phyloP scores from a whole-genome alignment of 352 stramenopile species.

The Phytopythium montanum region DNA sequence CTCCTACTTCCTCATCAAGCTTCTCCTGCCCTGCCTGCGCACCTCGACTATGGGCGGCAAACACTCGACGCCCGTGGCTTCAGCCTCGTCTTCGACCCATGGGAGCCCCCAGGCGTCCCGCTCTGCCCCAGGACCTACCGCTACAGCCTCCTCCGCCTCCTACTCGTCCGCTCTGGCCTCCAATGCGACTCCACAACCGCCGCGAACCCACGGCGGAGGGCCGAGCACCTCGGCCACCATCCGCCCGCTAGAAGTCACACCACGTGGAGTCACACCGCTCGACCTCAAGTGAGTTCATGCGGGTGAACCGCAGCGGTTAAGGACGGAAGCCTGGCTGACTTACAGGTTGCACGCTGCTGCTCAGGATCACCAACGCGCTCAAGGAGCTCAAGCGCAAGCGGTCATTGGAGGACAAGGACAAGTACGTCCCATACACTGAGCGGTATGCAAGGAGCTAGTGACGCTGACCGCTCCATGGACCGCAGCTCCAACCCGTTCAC shows the following conservation, averaged over 20 bases:
- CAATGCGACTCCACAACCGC: not conserved
- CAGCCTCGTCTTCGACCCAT: slow-evolving; percentile 11
- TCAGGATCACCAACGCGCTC: slow-evolving; percentile 76
- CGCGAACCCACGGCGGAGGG: slow-evolving; percentile 14
- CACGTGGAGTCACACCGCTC: slow-evolving; percentile 32
- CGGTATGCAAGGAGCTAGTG: not conserved
- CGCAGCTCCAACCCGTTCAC: slow-evolving; percentile 59
- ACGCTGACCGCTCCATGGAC: not conserved
- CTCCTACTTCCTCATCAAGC: not conserved
- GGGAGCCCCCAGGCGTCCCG: not conserved
- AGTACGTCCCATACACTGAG: slow-evolving; percentile 25
- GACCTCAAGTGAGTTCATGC: slow-evolving; percentile 62
- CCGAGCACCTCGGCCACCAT: slow-evolving; percentile 40
- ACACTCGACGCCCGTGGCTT: slow-evolving; percentile 50
- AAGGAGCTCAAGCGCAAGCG: slow-evolving; percentile 67
- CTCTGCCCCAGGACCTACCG: not conserved
- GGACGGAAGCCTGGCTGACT: not conserved
- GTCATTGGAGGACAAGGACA: slow-evolving; percentile 37
- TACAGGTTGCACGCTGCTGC: not conserved
- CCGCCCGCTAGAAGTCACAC: slow-evolving; percentile 35
- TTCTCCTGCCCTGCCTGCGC: not conserved
- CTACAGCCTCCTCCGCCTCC: not conserved
- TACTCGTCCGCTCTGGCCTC: not conserved
- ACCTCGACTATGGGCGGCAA: slow-evolving; percentile 53
- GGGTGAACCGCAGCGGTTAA: not conserved